phyloP scores from a whole-genome alignment of 208 protist genomes.

The Leishmania mexicana region DNA sequence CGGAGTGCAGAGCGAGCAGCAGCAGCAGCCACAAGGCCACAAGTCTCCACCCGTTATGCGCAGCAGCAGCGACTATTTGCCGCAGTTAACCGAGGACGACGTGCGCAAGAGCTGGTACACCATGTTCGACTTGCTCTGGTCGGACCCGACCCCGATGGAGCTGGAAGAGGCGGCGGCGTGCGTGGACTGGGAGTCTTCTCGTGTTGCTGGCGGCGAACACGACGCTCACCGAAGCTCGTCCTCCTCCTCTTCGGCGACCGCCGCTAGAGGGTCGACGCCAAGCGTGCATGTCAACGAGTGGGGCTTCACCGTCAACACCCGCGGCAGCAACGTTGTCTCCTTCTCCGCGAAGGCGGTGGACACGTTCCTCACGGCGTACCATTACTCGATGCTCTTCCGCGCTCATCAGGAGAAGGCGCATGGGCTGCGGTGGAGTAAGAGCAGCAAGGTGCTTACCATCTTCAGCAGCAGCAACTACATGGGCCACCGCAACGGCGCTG shows the following conservation, averaged over 20 bases:
- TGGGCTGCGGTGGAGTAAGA: constrained; percentile 73
- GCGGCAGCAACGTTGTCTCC: constrained; percentile 61
- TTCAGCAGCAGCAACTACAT: constrained; percentile 88
- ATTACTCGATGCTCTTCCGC: constrained; percentile 76
- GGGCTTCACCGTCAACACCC: constrained; percentile 68
- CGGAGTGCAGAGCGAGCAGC: neutral
- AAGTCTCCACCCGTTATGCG: neutral
- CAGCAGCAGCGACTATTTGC: constrained; percentile 19
- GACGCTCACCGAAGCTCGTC: neutral
- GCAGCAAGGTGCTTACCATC: constrained; percentile 78
- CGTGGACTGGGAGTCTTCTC: neutral
- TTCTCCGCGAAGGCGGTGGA: constrained; percentile 77
- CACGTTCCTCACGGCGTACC: constrained; percentile 59
- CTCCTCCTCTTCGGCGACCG: neutral
- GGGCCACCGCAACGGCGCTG: constrained; percentile 77
- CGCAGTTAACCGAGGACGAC: constrained; percentile 29
- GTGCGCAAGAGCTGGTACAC: constrained; percentile 62
- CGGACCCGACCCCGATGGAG: constrained; percentile 68
- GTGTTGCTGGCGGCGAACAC: neutral
- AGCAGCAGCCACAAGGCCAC: neutral
- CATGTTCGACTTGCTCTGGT: constrained; percentile 81
- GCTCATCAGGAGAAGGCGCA: constrained; percentile 83
- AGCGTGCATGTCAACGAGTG: constrained; percentile 52
- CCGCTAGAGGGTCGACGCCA: neutral
- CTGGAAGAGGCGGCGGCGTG: constrained; percentile 5